Evolutionary conservation across 345 rosid species (phyloP).

Genomic region (Moricandia arvensis): DNA sequence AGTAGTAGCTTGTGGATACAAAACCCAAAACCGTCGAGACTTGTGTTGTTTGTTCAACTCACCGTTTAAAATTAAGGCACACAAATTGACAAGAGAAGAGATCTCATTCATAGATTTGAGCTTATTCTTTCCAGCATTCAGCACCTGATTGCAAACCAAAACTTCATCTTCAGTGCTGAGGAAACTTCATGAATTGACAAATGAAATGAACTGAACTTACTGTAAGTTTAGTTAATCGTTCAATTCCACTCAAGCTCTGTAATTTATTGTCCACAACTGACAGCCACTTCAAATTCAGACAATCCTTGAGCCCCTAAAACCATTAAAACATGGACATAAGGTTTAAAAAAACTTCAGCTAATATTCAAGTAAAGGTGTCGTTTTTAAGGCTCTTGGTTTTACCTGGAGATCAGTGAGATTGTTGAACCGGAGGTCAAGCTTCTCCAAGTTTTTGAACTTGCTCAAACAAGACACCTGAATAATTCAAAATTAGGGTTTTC

Average conservation of each 20-base stretch:
- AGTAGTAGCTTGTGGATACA: conserved; percentile 12
- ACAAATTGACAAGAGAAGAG: conserved; percentile 54
- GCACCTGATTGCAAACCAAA: conserved; percentile 49
- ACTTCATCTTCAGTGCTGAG: neutral
- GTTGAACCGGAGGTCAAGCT: conserved; percentile 79
- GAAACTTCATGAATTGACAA: no score
- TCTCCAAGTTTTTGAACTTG: conserved; percentile 70
- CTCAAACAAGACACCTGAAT: conserved; percentile 57
- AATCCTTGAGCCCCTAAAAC: conserved; percentile 60
- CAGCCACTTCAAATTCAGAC: conserved; percentile 80
- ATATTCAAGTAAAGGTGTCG: neutral
- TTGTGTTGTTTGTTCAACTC: conserved; percentile 16
- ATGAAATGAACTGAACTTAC: conserved; percentile 39
- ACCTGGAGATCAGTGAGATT: conserved; percentile 79
- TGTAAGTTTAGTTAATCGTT: conserved; percentile 66
- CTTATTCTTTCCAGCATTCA: conserved; percentile 91
- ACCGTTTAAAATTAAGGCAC: conserved; percentile 91
- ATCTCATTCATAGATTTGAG: conserved; percentile 79
- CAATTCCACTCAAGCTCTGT: conserved; percentile 70
- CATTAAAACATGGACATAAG: conserved; percentile 4
- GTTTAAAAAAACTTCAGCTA: neutral
- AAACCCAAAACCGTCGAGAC: neutral
- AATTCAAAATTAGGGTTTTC: conserved; percentile 5
- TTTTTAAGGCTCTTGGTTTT: neutral
- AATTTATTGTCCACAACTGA: conserved; percentile 85